Base-by-base conservation (phyloP, 352 stramenopile genomes). In the Phytophthora foliorum region DNA sequence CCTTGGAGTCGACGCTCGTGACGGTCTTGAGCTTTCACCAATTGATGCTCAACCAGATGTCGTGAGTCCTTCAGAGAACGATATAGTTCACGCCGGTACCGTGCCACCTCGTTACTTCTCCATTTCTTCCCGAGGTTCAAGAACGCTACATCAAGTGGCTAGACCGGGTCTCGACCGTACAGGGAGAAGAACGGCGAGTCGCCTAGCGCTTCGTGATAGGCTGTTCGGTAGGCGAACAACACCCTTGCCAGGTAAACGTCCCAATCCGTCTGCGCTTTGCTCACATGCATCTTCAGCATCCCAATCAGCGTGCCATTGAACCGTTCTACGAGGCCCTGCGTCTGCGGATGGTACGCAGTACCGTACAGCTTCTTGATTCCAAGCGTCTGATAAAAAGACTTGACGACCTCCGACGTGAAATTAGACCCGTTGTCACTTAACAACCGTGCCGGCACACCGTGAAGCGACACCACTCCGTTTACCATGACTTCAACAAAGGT, bases 111-210 rank as follows among this genome's bases (percentile, higher is more conserved):
- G 22, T 69, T 58, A 9, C 53, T 57, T 8, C 57, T 62, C 32
- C 32, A 69, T 4, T 63, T 56, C 17, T 41, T 39, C 0, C 61
- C 41, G 2, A 54, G 2, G 25, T 54, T 67, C 17, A 67, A 22
- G 13, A 67, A 67, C 7, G 59, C 59, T 0, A 62, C n/a, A 17
- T 60, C 49, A 9, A 67, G 22, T 0, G 51, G 60, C 0, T 57
- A 13, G 1, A 57, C 42, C n/a, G 46, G 42, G 16, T 63, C 51
- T 14, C 57, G 42, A 4, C 57, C 45, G 17, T 56, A 64, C 8
- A 64, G 16, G 14, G 38, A 55, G 22, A 69, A 69, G 16, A 69
- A 58, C 2, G 52, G 53, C 0, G 52, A 54, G 11, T 69, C 62
- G 3, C 52, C 53, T 0, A 69, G 11, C 0, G 44, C 32, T 8